Base-by-base conservation (phyloP, 2,329 filamentous ascomycete genomes). In the Colletotrichum simmondsii region DNA sequence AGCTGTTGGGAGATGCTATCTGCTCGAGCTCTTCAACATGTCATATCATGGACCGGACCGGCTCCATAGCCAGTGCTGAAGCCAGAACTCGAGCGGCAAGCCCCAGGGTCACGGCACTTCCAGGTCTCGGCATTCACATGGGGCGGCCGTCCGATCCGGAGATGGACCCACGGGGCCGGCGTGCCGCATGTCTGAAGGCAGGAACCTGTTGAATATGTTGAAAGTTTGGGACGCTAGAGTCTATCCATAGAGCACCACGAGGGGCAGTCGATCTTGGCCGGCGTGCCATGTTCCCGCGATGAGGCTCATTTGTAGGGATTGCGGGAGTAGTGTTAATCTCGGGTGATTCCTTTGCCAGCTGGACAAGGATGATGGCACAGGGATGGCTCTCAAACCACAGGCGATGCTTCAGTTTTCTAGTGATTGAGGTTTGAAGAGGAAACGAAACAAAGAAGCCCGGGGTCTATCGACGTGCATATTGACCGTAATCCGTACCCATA, bases 321-420 rank as follows among this genome's bases (percentile, higher is more conserved):
- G 54, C 49, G 56, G 54, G 35, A 24, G 30, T 49, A n/a, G 30
- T 35, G 24, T 19, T 14, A 66, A 66, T 60, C 30, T 71, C 62
- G 68, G 46, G 26, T 60, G 62, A 60, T 61, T 49, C 37, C 37
- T 26, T n/a, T 11, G n/a, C 67, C 68, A 67, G 68, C 68, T 71
- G 56, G 49, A 53, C 63, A 67, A 35, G 68, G 63, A 32, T 52
- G 59, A 32, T 52, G 26, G 49, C 3, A 32, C 8, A 49, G 42
- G 35, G 53, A 57, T 16, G 52, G 52, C 14, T 16, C 6, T 42
- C 16, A 19, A 42, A 37, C 12, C 35, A 7, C 7, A 11, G 37
- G 19, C 35, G 22, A 5, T 49, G 26, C 42, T 22, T 49, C 42
- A 49, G 3, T n/a, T 19, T 22, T 49, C 7, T 22, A 11, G 16